A percentile compares a stretch with the other conserved stretches of the same genome.
These are phyloP conservation scores for Amanita subjunquillea DNA, from an alignment of 768 basidiomycete species.

Conservation along the genomic window DNA sequence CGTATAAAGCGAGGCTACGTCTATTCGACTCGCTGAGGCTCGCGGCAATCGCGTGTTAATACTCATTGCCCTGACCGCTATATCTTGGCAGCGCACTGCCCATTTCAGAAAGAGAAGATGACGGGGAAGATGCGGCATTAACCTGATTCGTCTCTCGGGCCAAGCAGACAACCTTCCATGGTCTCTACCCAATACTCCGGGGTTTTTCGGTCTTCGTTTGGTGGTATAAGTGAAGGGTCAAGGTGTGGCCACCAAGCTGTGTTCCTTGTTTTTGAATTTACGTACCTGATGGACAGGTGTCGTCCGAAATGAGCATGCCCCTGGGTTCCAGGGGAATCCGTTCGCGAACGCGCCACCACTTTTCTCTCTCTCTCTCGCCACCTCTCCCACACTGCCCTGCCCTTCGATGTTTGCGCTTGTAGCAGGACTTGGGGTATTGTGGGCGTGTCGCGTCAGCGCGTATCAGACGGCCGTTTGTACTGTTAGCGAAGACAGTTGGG, in stretches of 20 bases:
- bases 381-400: neutral
- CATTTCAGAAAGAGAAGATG: neutral
- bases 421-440: neutral
- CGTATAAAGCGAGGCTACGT: neutral
- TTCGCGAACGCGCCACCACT: neutral
- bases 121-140: neutral
- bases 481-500: neutral
- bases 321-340: neutral
- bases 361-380: neutral
- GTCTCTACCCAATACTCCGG: too few relatives aligned
- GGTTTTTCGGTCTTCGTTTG: too few relatives aligned
- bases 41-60: neutral
- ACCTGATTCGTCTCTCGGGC: too few relatives aligned
- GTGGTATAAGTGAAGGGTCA: too few relatives aligned
- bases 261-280: neutral
- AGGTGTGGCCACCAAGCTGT: too few relatives aligned
- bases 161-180: too few relatives aligned
- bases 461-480: neutral
- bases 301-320: neutral
- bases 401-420: neutral
- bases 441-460: neutral
- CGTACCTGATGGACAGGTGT: neutral
- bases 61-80: neutral
- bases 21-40: neutral
- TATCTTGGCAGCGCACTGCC: neutral